Evolutionary conservation across 352 stramenopile species (phyloP), one percentile per base, ranked within the genome.

Genomic region (Pythium grandisporangium): DNA sequence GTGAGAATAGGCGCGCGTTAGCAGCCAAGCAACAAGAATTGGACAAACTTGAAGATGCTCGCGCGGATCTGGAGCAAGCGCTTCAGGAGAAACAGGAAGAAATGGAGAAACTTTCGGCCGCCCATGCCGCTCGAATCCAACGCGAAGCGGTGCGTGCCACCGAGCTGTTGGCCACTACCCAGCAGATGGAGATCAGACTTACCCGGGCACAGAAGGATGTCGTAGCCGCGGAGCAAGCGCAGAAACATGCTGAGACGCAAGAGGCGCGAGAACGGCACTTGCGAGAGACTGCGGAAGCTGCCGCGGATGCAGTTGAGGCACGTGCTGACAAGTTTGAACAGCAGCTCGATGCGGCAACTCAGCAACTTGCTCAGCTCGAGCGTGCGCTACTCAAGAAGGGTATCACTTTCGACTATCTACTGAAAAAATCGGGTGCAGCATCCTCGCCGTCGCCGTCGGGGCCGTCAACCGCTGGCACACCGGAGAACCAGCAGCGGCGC

Each of bases 351-450:
- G 34, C 66, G 4, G 46, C 58, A 17, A 39, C 30, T 29, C 29
- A 44, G 21, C 63, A 77, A 19, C 45, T 81, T 12, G 54, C 43
- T 26, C 44, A 58, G 14, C 25, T 84, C 5, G 67, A 80, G 37
- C 59, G 57, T 3, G 68, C 68, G 12, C 66, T 84, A 20, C 55
- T 66, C 48, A 63, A 63, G n/a, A 73, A 73, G 12, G 70, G 70
- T 2, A 77, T 84, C 50, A 77, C 70, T n/a, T 58, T 75, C 35
- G 70, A 79, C n/a, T 84, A 69, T 30, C 26, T 84, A 19, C 38
- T 84, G 16, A 81, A 69, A 50, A 48, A 61, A 22, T 51, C 35
- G 16, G 11, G 19, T 6, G 19, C 3, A 33, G 30, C n/a, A 41
- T 26, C 17, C n/a, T n/a, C n/a, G n/a, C n/a, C n/a, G n/a, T n/a